phyloP scores from a whole-genome alignment of 2,329 filamentous ascomycete genomes.

The Tolypocladium guangdongense region DNA sequence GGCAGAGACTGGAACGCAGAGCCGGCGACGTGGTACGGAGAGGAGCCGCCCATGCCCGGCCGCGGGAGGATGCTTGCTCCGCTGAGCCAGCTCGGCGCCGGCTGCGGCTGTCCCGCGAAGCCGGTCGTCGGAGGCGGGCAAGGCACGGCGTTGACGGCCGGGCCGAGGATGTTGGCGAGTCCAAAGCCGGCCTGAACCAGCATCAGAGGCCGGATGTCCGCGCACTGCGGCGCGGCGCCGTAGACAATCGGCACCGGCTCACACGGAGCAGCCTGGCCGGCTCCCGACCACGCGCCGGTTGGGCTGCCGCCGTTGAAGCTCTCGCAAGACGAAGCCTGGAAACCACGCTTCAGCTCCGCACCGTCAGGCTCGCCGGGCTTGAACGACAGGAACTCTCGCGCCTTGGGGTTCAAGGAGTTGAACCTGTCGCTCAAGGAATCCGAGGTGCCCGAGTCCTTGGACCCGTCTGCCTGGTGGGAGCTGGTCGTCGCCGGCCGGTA shows the following conservation, averaged over 20 bases:
- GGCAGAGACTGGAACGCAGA: background rate
- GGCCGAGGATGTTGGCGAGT: background rate
- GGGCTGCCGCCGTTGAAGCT: background rate
- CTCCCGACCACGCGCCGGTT: background rate
- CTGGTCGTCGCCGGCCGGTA: background rate
- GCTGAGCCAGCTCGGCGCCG: background rate
- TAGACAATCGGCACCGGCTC: background rate
- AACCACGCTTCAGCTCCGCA: background rate
- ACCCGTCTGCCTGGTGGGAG: background rate
- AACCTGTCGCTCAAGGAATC: background rate
- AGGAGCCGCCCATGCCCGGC: background rate
- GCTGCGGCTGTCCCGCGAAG: background rate
- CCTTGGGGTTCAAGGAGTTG: slow-evolving; percentile 8
- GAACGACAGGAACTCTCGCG: slow-evolving; percentile 8
- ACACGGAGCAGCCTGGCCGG: background rate
- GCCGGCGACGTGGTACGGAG: background rate
- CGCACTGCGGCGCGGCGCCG: background rate
- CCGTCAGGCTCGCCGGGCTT: background rate
- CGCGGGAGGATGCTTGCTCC: background rate
- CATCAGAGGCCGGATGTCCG: background rate
- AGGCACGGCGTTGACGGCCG: background rate
- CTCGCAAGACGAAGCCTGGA: too few species aligned
- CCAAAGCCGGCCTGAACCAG: background rate
- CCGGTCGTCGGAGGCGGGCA: background rate
- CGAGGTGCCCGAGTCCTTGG: background rate